Conservation (phyloP, 2,329 filamentous ascomycete genomes). For the Aspergillus niger region DNA sequence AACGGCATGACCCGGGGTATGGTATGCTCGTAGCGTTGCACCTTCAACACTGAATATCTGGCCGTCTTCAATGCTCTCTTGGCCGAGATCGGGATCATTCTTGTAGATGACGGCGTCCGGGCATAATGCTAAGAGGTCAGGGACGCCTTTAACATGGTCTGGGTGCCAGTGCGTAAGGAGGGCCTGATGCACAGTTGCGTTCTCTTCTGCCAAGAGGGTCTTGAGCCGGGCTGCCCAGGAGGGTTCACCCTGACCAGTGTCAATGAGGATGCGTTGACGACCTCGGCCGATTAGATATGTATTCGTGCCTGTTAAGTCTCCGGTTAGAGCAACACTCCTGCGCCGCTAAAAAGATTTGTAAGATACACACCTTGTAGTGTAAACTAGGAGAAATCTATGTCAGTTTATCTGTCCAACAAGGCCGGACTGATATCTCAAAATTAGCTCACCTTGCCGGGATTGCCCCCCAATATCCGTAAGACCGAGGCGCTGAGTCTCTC, state of each 20-base stretch:
- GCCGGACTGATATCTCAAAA: background rate
- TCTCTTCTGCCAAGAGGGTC: slow-evolving; percentile 65
- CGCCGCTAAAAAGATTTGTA: background rate
- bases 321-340: background rate
- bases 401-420: background rate
- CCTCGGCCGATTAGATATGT: slow-evolving; percentile 89
- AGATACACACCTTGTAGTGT: slow-evolving; percentile 57
- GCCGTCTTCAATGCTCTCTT: slow-evolving; percentile 58
- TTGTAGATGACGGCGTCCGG: slow-evolving; percentile 69
- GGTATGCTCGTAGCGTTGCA: slow-evolving; percentile 64
- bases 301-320: slow-evolving; percentile 67
- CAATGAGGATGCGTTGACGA: slow-evolving; percentile 72
- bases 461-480: slow-evolving; percentile 83
- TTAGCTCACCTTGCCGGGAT: slow-evolving; percentile 72
- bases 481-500: slow-evolving; percentile 76
- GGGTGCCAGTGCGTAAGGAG: slow-evolving; percentile 91
- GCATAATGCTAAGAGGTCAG: slow-evolving; percentile 66
- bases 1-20: slow-evolving; percentile 73
- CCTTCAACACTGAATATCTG: slow-evolving; percentile 57
- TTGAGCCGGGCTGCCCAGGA: slow-evolving; percentile 71
- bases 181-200: slow-evolving; percentile 66
- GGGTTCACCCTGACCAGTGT: slow-evolving; percentile 81
- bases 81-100: slow-evolving; percentile 55
- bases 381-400: slow-evolving; percentile 42
- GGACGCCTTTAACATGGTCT: slow-evolving; percentile 79